Percentiles rank a stretch among this genome's conserved stretches.
These are phyloP conservation scores for Polysphondylium violaceum DNA, from an alignment of 78 protist species.

Conservation along the genomic window DNA sequence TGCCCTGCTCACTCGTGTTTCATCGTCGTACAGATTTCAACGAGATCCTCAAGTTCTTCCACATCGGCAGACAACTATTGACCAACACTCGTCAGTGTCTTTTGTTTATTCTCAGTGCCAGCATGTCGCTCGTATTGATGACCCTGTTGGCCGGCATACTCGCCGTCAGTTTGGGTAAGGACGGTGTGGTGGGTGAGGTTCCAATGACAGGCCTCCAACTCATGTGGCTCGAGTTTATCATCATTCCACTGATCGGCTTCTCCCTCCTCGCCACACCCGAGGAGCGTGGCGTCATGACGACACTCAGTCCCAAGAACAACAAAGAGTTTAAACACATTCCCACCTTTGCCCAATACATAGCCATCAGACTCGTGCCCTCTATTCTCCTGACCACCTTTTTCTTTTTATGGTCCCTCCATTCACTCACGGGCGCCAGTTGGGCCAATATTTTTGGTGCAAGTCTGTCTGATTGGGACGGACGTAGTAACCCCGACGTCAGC, in stretches of 20 bases:
- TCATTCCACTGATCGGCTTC: slow-evolving; percentile 56
- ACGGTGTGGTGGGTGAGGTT: slow-evolving; percentile 61
- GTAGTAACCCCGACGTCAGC: neutral
- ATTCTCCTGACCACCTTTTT: slow-evolving; percentile 27
- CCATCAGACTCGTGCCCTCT: slow-evolving; percentile 60
- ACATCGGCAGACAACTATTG: slow-evolving; percentile 70
- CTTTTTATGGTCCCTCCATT: slow-evolving; percentile 71
- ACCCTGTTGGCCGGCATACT: slow-evolving; percentile 64
- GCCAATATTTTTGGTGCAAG: slow-evolving; percentile 74
- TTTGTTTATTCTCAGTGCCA: slow-evolving; percentile 37
- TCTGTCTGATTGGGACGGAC: slow-evolving; percentile 6
- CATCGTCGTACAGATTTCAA: slow-evolving; percentile 75
- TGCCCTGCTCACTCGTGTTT: slow-evolving; percentile 77
- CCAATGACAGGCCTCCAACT: slow-evolving; percentile 76
- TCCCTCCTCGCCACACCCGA: slow-evolving; percentile 63
- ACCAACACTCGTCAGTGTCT: slow-evolving; percentile 77
- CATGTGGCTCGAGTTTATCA: slow-evolving; percentile 67
- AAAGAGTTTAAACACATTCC: slow-evolving; percentile 68
- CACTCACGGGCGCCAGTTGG: slow-evolving; percentile 60
- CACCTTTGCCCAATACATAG: slow-evolving; percentile 64
- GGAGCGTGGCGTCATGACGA: slow-evolving; percentile 65
- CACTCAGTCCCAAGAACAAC: slow-evolving; percentile 60
- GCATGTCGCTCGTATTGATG: slow-evolving; percentile 73
- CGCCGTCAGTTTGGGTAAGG: neutral
- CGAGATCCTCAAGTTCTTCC: slow-evolving; percentile 78